These are phyloP conservation scores for Eragrostis curvula DNA, from an alignment of 176 grass and related monocot species.

Conservation along the genomic window DNA sequence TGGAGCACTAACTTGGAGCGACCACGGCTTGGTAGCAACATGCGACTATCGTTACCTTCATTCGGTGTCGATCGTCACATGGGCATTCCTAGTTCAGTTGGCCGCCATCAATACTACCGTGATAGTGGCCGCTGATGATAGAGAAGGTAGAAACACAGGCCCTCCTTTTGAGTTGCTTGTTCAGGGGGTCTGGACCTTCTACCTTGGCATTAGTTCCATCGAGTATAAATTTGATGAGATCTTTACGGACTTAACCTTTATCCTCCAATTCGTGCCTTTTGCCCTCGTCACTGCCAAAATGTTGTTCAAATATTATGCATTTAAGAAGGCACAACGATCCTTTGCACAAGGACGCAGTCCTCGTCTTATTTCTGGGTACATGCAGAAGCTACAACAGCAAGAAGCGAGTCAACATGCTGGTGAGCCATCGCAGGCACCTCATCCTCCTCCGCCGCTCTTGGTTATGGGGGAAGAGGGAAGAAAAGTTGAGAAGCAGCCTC, in stretches of 20 bases:
- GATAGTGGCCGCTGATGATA: not conserved
- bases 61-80: not conserved
- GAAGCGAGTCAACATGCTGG: not conserved
- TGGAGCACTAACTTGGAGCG: too few relatives aligned
- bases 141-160: not conserved
- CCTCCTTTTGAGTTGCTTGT: not conserved
- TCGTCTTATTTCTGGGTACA: not conserved
- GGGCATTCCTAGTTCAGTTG: not conserved
- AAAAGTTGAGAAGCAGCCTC: not conserved
- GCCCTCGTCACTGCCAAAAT: not conserved
- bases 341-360: slow-evolving; percentile 10
- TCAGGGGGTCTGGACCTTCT: not conserved
- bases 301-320: slow-evolving; percentile 1
- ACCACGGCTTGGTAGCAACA: too few relatives aligned
- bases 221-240: too few relatives aligned
- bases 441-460: not conserved
- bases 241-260: too few relatives aligned
- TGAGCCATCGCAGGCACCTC: not conserved
- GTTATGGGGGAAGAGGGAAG: not conserved
- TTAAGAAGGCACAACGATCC: not conserved
- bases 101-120: not conserved
- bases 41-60: too few relatives aligned
- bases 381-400: not conserved
- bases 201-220: too few relatives aligned
- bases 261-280: not conserved